Conservation (phyloP, 169 alveolate species). For the Eimeria praecox region DNA sequence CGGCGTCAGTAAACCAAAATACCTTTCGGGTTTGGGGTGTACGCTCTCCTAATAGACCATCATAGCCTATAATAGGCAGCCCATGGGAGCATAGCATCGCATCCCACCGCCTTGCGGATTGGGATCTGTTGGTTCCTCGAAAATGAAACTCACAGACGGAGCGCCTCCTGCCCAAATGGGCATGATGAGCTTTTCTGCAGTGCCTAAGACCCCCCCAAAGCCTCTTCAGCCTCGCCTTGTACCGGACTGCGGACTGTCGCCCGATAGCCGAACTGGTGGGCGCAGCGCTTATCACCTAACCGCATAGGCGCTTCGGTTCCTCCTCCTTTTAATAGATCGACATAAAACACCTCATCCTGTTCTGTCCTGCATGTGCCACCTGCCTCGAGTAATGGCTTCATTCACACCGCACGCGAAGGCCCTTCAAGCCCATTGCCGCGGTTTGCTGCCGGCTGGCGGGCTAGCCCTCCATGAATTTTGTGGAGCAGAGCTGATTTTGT, state of each 20-base stretch:
- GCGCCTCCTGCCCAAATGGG: conserved; percentile 69
- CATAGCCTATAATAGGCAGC: neutral
- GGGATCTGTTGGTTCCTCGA: neutral
- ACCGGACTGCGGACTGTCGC: conserved; percentile 54
- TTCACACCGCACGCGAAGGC: neutral
- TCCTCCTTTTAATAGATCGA: neutral
- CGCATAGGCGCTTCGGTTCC: neutral
- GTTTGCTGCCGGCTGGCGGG: neutral
- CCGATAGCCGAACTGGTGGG: conserved; percentile 58
- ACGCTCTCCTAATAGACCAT: neutral
- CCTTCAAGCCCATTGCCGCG: neutral
- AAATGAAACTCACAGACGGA: conserved; percentile 62
- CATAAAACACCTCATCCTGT: neutral
- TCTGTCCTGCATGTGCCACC: neutral
- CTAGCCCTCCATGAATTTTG: neutral
- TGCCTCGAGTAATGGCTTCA: neutral
- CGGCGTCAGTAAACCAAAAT: neutral
- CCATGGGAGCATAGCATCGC: neutral
- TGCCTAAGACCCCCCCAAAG: conserved; percentile 72
- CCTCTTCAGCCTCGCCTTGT: conserved; percentile 18
- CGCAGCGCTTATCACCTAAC: neutral
- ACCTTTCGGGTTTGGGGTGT: neutral
- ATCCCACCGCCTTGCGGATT: neutral
- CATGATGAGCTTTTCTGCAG: conserved; percentile 25
- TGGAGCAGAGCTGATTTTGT: neutral